These are phyloP conservation scores for Solanum pennellii DNA, from an alignment of 257 asterid genomes.

Conservation along the genomic window DNA sequence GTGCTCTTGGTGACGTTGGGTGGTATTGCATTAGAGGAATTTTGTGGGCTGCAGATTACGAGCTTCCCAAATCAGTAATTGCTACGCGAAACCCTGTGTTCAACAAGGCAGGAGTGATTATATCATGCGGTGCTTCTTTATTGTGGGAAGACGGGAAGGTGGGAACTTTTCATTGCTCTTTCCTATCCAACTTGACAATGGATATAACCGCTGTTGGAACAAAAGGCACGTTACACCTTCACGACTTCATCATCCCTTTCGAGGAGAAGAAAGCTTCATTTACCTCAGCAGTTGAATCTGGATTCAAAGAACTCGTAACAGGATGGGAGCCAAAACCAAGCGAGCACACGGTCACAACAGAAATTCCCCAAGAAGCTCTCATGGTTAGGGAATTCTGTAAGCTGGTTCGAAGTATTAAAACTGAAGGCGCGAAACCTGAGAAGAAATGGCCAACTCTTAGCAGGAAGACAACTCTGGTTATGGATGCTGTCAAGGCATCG, in stretches of 20 bases:
- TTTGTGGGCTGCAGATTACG: conserved; percentile 20
- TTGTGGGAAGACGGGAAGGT: conserved; percentile 32
- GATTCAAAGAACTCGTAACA: conserved; percentile 13
- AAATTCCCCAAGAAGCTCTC: conserved; percentile 58
- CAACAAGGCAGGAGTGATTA: conserved; percentile 24
- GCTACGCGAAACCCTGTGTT: conserved; percentile 18
- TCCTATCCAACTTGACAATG: conserved; percentile 36
- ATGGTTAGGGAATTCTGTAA: conserved; percentile 62
- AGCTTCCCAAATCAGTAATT: conserved; percentile 24
- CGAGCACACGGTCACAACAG: conserved; percentile 30
- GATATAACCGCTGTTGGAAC: conserved; percentile 42
- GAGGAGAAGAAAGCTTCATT: conserved; percentile 42
- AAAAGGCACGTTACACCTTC: conserved; percentile 37
- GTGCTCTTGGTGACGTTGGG: conserved; percentile 37
- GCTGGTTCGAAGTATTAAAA: conserved; percentile 26
- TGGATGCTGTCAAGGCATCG: conserved; percentile 61
- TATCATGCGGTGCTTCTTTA: conserved; percentile 29
- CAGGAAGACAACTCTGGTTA: conserved; percentile 50
- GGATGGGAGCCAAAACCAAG: conserved; percentile 33
- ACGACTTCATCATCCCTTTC: conserved; percentile 46
- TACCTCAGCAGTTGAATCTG: conserved; percentile 12
- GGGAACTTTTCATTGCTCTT: conserved; percentile 56
- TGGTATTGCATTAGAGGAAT: conserved; percentile 29
- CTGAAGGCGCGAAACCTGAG: conserved; percentile 25
- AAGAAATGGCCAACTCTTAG: conserved; percentile 49